Conservation (phyloP, 1,284 basidiomycete species). For the Boletus putidus region DNA sequence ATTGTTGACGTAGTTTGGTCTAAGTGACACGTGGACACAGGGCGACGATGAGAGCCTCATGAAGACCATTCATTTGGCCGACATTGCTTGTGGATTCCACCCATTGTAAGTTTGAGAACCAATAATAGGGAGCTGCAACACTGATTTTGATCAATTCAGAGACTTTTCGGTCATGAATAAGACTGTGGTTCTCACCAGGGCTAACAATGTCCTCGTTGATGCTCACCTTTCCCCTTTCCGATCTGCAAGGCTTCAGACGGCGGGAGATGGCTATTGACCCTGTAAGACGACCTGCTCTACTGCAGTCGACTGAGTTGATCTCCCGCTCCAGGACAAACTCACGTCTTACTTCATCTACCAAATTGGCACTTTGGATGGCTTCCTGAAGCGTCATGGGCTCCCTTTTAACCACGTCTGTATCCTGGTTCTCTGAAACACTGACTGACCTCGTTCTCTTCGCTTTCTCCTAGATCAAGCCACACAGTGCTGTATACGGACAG, state of each 20-base stretch:
- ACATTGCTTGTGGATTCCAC: conserved; percentile 66
- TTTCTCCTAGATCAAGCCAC: conserved; percentile 47
- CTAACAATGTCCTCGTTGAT: conserved; percentile 52
- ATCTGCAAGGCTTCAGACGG: conserved; percentile 62
- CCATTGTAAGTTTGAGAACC: conserved; percentile 47
- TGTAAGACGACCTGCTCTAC: conserved; percentile 34
- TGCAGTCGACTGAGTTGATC: neutral
- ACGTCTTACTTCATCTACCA: conserved; percentile 60
- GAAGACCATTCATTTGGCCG: conserved; percentile 62
- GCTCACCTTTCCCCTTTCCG: conserved; percentile 65
- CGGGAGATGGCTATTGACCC: conserved; percentile 62
- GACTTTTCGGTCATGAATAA: conserved; percentile 64
- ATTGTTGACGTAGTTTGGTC: neutral
- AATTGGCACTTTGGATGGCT: conserved; percentile 58
- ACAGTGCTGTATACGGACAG: conserved; percentile 50
- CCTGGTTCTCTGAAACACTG: neutral
- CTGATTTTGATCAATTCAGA: conserved; percentile 32
- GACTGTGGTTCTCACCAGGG: conserved; percentile 55
- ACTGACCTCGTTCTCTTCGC: neutral
- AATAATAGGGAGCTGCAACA: neutral
- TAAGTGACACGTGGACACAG: conserved; percentile 32
- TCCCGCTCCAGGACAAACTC: conserved; percentile 49
- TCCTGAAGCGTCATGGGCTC: conserved; percentile 51
- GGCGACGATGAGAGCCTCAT: conserved; percentile 61
- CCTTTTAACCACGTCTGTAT: conserved; percentile 51